phyloP scores from a whole-genome alignment of 805 yeast species.

The Candida sithepensis region DNA sequence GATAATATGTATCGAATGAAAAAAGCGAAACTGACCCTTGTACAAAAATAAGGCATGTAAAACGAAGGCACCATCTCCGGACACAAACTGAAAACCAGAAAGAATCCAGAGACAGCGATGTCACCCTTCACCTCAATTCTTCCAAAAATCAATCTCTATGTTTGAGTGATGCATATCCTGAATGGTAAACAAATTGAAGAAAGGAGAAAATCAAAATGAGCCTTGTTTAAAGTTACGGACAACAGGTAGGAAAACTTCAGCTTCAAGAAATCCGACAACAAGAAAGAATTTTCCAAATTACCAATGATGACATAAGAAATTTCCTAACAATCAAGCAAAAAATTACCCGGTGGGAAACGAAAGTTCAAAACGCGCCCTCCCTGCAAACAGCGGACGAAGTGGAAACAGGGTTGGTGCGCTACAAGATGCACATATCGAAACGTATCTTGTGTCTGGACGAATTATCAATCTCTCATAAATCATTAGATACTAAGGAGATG shows the following conservation, averaged over 20 bases:
- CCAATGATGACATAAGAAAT: neutral
- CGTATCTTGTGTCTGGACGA: no score
- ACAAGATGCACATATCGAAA: no score
- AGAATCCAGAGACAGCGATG: neutral
- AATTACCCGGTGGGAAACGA: neutral
- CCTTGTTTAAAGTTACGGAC: neutral
- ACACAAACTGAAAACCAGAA: slow-evolving; percentile 3
- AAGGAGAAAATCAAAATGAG: neutral
- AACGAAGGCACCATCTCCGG: slow-evolving; percentile 3
- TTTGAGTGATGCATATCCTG: slow-evolving; percentile 8
- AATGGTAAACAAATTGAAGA: slow-evolving; percentile 9
- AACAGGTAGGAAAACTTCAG: neutral
- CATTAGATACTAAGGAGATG: no score
- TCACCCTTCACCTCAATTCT: slow-evolving; percentile 4
- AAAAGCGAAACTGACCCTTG: slow-evolving; percentile 1
- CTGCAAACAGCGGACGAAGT: no score
- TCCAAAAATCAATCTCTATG: slow-evolving; percentile 2
- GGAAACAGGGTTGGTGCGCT: neutral
- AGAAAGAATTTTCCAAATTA: neutral
- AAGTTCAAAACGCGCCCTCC: no score
- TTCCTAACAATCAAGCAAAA: neutral
- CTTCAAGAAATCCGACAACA: slow-evolving; percentile 5
- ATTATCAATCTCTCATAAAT: no score
- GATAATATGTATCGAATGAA: slow-evolving; percentile 2
- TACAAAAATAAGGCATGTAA: slow-evolving; percentile 4